Conservation (phyloP, 1,139 yeast species). For the Blastobotrys capitulatus region DNA sequence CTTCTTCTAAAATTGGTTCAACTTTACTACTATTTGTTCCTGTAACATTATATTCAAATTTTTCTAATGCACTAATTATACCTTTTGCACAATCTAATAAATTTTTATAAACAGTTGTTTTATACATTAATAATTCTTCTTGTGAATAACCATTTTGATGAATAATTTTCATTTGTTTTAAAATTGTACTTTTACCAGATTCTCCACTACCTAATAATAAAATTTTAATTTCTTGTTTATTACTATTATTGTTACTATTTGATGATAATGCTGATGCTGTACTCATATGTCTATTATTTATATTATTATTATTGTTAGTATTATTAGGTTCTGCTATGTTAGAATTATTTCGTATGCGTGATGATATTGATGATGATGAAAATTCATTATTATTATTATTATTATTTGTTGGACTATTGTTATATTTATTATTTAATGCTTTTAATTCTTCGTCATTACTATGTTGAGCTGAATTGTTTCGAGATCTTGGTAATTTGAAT, state of each 20-base stretch:
- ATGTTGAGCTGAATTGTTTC: constrained; percentile 1
- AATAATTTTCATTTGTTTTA: constrained; percentile 70
- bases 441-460: background rate
- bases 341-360: background rate
- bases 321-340: background rate
- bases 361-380: no score
- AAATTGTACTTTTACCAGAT: constrained; percentile 68
- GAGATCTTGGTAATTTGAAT: background rate
- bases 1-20: background rate
- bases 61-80: constrained; percentile 49
- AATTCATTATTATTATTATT: background rate
- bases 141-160: constrained; percentile 64
- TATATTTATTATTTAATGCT: background rate
- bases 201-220: constrained; percentile 70
- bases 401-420: background rate
- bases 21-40: constrained; percentile 1
- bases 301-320: background rate
- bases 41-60: constrained; percentile 20
- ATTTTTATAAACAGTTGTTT: constrained; percentile 63
- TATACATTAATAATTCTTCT: constrained; percentile 57
- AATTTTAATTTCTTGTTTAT: constrained; percentile 45
- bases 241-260: background rate
- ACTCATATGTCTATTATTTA: background rate
- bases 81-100: constrained; percentile 58
- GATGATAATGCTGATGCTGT: constrained; percentile 5